phyloP scores from a whole-genome alignment of 495 filamentous ascomycete species.

The Copromyces sp. region DNA sequence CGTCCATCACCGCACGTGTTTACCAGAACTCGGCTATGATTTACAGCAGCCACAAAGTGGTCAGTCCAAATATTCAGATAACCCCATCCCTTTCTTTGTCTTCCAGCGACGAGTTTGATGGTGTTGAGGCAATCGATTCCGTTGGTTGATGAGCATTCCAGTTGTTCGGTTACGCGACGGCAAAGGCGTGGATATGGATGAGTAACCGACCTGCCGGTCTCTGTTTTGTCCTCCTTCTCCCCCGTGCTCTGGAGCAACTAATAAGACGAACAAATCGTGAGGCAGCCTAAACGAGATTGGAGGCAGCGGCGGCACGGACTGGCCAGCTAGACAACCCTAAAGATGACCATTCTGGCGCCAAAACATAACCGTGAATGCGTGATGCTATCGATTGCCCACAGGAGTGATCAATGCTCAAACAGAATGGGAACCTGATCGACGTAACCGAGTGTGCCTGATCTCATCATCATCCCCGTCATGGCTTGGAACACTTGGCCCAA shows the following conservation, averaged over 20 bases:
- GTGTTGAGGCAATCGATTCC: background rate
- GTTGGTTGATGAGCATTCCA: background rate
- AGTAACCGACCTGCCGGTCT: background rate
- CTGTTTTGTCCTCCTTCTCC: background rate
- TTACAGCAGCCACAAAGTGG: background rate
- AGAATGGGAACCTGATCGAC: background rate
- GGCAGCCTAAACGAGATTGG: background rate
- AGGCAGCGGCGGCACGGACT: background rate
- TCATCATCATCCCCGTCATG: background rate
- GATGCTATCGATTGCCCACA: background rate
- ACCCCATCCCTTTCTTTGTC: background rate
- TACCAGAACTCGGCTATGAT: background rate
- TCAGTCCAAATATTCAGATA: background rate
- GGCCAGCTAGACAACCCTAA: background rate
- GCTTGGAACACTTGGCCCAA: background rate
- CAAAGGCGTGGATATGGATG: background rate
- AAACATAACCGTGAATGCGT: background rate
- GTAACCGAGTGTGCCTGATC: background rate
- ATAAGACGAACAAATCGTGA: background rate
- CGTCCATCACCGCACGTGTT: background rate
- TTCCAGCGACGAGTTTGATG: background rate
- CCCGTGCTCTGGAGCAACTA: background rate
- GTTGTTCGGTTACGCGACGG: background rate
- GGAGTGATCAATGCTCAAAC: background rate
- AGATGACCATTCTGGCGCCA: background rate